These are phyloP conservation scores for Colletotrichum musicola DNA, from an alignment of 2,329 filamentous ascomycete genomes.

Conservation along the genomic window DNA sequence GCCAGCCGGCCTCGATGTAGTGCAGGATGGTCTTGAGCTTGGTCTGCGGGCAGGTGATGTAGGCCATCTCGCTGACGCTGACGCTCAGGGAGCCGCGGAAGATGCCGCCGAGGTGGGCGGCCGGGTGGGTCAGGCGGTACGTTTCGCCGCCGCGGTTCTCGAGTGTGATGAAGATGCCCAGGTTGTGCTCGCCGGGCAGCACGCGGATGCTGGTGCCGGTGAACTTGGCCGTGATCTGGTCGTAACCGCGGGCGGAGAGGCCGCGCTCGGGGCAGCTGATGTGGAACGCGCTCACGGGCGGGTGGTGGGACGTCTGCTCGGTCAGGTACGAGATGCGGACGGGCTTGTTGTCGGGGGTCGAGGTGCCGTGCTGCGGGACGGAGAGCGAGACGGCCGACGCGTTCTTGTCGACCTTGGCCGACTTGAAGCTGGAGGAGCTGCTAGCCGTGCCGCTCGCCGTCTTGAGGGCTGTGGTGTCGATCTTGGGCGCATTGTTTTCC, in stretches of 20 bases:
- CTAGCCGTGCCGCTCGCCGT: constrained; percentile 54
- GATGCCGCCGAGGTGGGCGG: constrained; percentile 91
- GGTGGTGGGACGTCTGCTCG: constrained; percentile 98
- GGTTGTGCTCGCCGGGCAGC: constrained; percentile 90
- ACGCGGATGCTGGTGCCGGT: constrained; percentile 96
- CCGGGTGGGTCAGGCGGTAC: constrained; percentile 94
- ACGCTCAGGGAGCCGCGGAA: constrained; percentile 89
- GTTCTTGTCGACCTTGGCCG: constrained; percentile 56
- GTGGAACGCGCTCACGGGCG: constrained; percentile 95
- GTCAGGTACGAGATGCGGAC: constrained; percentile 93
- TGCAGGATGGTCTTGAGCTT: constrained; percentile 92
- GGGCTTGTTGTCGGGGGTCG: constrained; percentile 58
- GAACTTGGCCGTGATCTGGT: constrained; percentile 97
- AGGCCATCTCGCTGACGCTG: constrained; percentile 90
- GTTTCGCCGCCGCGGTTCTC: constrained; percentile 86
- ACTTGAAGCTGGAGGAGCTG: constrained; percentile 63
- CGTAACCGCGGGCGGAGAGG: constrained; percentile 88
- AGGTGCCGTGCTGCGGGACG: constrained; percentile 61
- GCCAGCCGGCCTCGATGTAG: constrained; percentile 95
- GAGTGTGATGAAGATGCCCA: constrained; percentile 94
- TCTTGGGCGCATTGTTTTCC: constrained; percentile 79
- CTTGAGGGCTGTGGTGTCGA: constrained; percentile 63
- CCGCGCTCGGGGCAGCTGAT: constrained; percentile 93
- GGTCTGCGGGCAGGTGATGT: constrained; percentile 89
- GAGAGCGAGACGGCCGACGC: constrained; percentile 64